phyloP scores from a whole-genome alignment of 108 stramenopile species.

The Stephanodiscus minutulus region DNA sequence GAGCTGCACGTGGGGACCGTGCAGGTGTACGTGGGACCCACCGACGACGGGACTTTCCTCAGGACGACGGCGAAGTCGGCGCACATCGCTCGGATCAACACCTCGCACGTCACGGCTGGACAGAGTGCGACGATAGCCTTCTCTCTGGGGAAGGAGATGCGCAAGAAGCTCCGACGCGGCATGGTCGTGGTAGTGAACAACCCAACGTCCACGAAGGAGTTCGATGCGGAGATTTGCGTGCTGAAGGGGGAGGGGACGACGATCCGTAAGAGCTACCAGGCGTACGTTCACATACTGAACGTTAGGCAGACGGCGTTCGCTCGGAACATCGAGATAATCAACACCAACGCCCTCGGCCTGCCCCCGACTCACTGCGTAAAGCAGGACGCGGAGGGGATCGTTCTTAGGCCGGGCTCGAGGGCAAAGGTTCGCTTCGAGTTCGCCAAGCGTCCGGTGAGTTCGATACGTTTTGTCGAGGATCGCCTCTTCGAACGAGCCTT shows the following conservation, averaged over 20 bases:
- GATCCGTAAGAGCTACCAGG: slow-evolving; percentile 80
- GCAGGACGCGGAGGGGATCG: slow-evolving; percentile 62
- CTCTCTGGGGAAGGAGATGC: slow-evolving; percentile 72
- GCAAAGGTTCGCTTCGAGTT: slow-evolving; percentile 88
- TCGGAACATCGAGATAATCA: slow-evolving; percentile 77
- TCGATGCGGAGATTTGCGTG: slow-evolving; percentile 91
- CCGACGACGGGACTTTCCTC: slow-evolving; percentile 80
- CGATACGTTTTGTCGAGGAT: not conserved
- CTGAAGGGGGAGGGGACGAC: slow-evolving; percentile 86
- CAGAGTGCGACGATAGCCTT: slow-evolving; percentile 84
- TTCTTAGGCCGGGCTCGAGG: slow-evolving; percentile 76
- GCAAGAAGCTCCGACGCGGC: slow-evolving; percentile 79
- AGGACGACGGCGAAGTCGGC: slow-evolving; percentile 86
- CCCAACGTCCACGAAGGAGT: slow-evolving; percentile 75
- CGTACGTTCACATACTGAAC: slow-evolving; percentile 86
- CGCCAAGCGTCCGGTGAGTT: slow-evolving; percentile 72
- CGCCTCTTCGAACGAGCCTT: not conserved
- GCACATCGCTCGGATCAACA: slow-evolving; percentile 83
- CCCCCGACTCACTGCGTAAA: slow-evolving; percentile 60
- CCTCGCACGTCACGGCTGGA: slow-evolving; percentile 74
- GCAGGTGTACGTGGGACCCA: slow-evolving; percentile 85
- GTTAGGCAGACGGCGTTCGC: slow-evolving; percentile 86
- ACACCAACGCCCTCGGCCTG: slow-evolving; percentile 61
- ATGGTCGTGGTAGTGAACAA: slow-evolving; percentile 80
- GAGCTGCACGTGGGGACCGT: slow-evolving; percentile 67